Percentiles rank a stretch among this genome's conserved stretches.
Evolutionary conservation across 2,329 filamentous ascomycete genomes (phyloP).

Genomic region (Trichoderma sp.): DNA sequence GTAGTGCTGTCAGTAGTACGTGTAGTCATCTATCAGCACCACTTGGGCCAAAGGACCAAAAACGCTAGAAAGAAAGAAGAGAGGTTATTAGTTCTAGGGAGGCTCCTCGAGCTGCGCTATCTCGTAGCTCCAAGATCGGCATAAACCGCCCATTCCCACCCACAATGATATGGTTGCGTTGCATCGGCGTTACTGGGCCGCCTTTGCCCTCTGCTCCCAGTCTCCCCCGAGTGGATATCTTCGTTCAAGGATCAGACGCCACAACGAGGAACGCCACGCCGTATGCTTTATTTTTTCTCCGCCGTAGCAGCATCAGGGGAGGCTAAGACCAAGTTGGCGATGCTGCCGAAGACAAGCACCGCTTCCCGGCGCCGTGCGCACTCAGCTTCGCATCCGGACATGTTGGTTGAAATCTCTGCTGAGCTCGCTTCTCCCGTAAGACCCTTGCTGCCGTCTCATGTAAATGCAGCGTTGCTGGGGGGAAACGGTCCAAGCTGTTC

Average conservation of each 20-base stretch:
- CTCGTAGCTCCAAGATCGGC: constrained; percentile 20
- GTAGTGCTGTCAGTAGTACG: neutral
- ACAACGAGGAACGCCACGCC: constrained; percentile 15
- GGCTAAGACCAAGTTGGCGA: constrained; percentile 20
- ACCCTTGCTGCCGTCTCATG: constrained; percentile 12
- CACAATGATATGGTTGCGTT: neutral
- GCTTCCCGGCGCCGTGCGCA: neutral
- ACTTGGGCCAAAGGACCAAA: neutral
- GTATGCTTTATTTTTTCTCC: constrained; percentile 23
- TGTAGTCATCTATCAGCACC: neutral
- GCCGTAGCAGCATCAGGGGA: neutral
- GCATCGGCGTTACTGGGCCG: constrained; percentile 24
- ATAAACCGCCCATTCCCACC: constrained; percentile 13
- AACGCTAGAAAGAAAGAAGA: neutral
- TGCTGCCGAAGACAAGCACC: constrained; percentile 16
- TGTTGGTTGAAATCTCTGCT: constrained; percentile 8
- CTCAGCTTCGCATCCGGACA: neutral
- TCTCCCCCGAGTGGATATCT: constrained; percentile 7
- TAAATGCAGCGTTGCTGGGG: constrained; percentile 5
- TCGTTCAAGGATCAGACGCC: constrained; percentile 15
- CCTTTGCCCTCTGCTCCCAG: neutral
- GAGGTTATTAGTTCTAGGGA: neutral
- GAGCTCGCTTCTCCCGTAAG: constrained; percentile 5
- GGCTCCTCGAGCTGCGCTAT: constrained; percentile 17
- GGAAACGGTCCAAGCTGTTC: neutral